Base-by-base conservation (phyloP, 208 protist genomes). In the Angomonas desouzai region DNA sequence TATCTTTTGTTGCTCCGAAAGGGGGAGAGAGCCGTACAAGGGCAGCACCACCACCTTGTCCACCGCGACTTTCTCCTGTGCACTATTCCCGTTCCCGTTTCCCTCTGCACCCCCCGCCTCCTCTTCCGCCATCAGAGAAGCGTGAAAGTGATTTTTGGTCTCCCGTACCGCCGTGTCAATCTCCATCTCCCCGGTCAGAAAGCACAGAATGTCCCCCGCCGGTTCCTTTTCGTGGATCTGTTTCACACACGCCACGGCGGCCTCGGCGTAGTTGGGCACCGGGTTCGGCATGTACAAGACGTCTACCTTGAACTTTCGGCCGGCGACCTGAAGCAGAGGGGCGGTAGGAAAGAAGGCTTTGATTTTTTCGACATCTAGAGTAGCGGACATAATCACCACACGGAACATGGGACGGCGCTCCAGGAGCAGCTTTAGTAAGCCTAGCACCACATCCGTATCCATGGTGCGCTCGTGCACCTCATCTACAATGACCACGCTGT, bases 391-490 rank as follows among this genome's bases (percentile, higher is more conserved):
- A 27, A 99, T 94, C 20, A 99, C 80, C 0, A 99, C 59, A 34
- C 96, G 94, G 36, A 99, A 80, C 22, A 57, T 9, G 23, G 75
- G 81, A 4, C 71, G 64, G 1, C 74, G 65, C 18, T 61, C 47
- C 25, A 91, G 48, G 28, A 96, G 55, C 18, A 63, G 76, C 91
- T 99, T 98, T 25, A 99, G 73, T 20, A 99, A 63, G 3, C 97
- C 98, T 68, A 99, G 98, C 2, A 99, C 79, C 4, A 99, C 85
- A 74, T 99, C 98, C 4, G 99, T 99, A 77, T 98, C 79, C 34
- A 99, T 91, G 4, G 98, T 99, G 27, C 99, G 83, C 84, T 99
- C 99, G 73, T 99, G 99, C 6, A 98, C 99, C 82, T 99, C 99
- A 77, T 99, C 99, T 0, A 99, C 87, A 38, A 99, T 98, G 32